Conservation (phyloP, 768 basidiomycete species). For the Leccinum subgranulosum region DNA sequence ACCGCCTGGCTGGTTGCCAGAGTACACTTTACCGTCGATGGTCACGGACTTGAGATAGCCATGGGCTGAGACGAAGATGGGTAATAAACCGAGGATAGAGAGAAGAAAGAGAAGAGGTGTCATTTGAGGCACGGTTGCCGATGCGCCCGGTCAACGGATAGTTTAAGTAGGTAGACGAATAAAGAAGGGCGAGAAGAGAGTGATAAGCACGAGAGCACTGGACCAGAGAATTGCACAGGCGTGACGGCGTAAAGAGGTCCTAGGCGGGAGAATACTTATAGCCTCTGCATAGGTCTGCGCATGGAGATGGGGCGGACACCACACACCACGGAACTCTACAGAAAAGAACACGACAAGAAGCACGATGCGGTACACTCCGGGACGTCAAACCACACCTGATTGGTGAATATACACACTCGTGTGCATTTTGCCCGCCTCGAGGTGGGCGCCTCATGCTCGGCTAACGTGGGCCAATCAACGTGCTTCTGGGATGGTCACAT, state of each 20-base stretch:
- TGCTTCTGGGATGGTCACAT: neutral
- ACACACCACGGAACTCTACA: conserved; percentile 12
- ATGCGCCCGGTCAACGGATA: conserved; percentile 22
- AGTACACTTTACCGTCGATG: conserved; percentile 28
- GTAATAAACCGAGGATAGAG: conserved; percentile 11
- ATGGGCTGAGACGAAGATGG: conserved; percentile 27
- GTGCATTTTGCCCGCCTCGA: conserved; percentile 13
- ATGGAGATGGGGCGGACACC: conserved; percentile 15
- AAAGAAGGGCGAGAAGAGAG: conserved; percentile 1
- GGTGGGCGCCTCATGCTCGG: conserved; percentile 11
- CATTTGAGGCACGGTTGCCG: conserved; percentile 8
- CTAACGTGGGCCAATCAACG: neutral
- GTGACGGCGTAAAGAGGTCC: neutral
- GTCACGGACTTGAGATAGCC: conserved; percentile 29
- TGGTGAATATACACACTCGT: neutral
- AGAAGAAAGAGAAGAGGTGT: conserved; percentile 7
- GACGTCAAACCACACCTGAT: conserved; percentile 2
- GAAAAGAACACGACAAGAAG: neutral
- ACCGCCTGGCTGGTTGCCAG: conserved; percentile 33
- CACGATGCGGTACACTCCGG: neutral
- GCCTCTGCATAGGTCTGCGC: conserved; percentile 2
- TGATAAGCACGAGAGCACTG: neutral
- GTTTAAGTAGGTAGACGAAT: conserved; percentile 6
- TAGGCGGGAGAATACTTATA: conserved; percentile 18
- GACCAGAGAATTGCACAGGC: neutral